Evolutionary conservation across 148 eudicot species (phyloP).

Genomic region (Rhododendron simsii): DNA sequence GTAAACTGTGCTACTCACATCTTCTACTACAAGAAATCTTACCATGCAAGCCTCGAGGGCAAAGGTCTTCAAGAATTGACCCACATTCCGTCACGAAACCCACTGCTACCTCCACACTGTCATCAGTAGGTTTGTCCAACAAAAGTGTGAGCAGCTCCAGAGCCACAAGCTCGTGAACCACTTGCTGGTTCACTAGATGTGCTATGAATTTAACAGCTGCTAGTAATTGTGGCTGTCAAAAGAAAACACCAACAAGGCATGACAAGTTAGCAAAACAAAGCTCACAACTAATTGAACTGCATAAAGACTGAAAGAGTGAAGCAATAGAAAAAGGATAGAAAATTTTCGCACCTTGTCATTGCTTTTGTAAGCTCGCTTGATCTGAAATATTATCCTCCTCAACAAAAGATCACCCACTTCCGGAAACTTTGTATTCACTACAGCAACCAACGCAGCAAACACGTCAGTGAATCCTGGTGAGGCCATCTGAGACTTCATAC

Average conservation of each 20-base stretch:
- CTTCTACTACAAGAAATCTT: constrained; percentile 20
- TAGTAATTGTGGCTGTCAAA: constrained; percentile 67
- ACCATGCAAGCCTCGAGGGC: constrained; percentile 82
- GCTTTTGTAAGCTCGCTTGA: constrained; percentile 76
- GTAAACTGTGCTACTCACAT: neutral
- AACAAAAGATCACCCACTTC: constrained; percentile 78
- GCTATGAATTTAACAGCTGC: constrained; percentile 94
- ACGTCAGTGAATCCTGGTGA: constrained; percentile 88
- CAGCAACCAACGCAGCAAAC: constrained; percentile 83
- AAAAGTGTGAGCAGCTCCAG: constrained; percentile 73
- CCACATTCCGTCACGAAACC: constrained; percentile 94
- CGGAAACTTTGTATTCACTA: constrained; percentile 84
- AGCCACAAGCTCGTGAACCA: constrained; percentile 86
- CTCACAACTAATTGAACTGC: neutral
- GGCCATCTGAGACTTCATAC: constrained; percentile 94
- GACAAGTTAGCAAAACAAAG: neutral
- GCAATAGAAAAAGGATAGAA: neutral
- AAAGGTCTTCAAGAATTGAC: constrained; percentile 78
- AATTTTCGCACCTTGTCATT: constrained; percentile 63
- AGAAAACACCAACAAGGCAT: neutral
- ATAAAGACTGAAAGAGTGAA: neutral
- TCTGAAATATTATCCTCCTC: constrained; percentile 73
- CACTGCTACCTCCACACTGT: constrained; percentile 94
- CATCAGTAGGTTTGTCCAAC: constrained; percentile 85
- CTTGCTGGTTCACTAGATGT: constrained; percentile 91